phyloP scores from a whole-genome alignment of 1,139 yeast genomes.

The Casaregolazyma suthepensis region DNA sequence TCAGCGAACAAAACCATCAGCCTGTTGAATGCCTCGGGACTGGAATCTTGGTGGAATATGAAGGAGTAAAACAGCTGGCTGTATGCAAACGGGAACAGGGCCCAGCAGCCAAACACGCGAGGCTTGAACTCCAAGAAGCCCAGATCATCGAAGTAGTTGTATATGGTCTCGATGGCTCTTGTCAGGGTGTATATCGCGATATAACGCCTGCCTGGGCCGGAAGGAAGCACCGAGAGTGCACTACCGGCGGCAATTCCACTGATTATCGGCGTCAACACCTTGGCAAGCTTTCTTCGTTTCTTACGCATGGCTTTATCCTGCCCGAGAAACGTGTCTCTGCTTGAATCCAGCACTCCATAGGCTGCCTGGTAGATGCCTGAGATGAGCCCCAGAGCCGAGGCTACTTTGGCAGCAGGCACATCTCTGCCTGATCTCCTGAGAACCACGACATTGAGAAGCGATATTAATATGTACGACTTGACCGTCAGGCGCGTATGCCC shows the following conservation, averaged over 20 bases:
- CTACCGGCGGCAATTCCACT: conserved; percentile 30
- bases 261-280: conserved; percentile 23
- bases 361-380: conserved; percentile 27
- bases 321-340: conserved; percentile 9
- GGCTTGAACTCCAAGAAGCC: conserved; percentile 33
- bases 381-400: conserved; percentile 25
- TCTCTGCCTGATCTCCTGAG: conserved; percentile 11
- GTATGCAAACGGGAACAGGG: conserved; percentile 37
- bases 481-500: conserved; percentile 28
- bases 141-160: conserved; percentile 33
- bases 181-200: conserved; percentile 32
- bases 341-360: conserved; percentile 17
- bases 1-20: conserved; percentile 28
- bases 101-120: conserved; percentile 36
- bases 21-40: conserved; percentile 30
- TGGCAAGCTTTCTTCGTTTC: conserved; percentile 12
- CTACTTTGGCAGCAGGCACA: conserved; percentile 17
- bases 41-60: conserved; percentile 32
- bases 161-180: conserved; percentile 33
- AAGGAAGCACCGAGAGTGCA: conserved; percentile 28
- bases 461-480: conserved; percentile 24
- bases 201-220: conserved; percentile 23
- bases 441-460: conserved; percentile 18
- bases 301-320: conserved; percentile 11
- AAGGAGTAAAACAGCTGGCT: conserved; percentile 37